Percentiles rank a stretch among this genome's conserved stretches.
Conservation (phyloP, 495 filamentous ascomycete genomes). For the Wilcoxina mikolae region DNA sequence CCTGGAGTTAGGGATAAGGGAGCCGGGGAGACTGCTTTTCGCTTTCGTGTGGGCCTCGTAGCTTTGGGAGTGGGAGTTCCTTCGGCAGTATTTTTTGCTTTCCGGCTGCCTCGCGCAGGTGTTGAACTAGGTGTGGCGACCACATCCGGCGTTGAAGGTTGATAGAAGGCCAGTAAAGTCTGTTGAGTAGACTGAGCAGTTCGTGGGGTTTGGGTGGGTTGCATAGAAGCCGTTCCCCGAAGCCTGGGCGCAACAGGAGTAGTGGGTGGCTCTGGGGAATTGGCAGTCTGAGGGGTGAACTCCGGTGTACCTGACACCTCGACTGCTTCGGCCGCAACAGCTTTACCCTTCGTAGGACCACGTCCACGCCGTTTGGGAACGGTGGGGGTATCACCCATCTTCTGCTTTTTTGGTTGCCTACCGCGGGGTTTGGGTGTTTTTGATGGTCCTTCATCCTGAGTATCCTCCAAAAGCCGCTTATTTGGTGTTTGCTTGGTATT, state of each 20-base stretch:
- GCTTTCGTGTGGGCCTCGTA: background rate
- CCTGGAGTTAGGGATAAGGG: background rate
- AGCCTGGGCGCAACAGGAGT: too few species aligned
- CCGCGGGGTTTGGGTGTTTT: slow-evolving; percentile 19
- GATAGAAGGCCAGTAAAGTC: too few species aligned
- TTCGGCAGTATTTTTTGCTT: background rate
- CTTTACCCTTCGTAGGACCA: too few species aligned
- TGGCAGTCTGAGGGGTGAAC: too few species aligned
- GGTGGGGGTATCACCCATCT: background rate
- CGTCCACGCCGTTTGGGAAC: slow-evolving; percentile 2
- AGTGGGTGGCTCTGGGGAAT: too few species aligned
- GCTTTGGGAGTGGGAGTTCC: background rate
- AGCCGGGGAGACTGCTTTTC: background rate
- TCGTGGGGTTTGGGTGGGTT: too few species aligned
- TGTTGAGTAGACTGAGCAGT: too few species aligned
- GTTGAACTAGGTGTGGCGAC: too few species aligned
- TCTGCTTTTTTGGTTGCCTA: slow-evolving; percentile 15
- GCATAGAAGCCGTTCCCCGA: too few species aligned
- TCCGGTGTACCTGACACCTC: too few species aligned
- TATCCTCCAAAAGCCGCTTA: background rate
- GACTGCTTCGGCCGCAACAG: too few species aligned
- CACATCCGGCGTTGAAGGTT: too few species aligned
- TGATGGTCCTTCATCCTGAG: background rate
- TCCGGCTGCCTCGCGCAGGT: background rate
- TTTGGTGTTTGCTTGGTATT: background rate